A percentile compares a stretch with the other conserved stretches of the same genome.
These are phyloP conservation scores for Penicillium roqueforti DNA, from an alignment of 495 filamentous ascomycete species.

Conservation along the genomic window DNA sequence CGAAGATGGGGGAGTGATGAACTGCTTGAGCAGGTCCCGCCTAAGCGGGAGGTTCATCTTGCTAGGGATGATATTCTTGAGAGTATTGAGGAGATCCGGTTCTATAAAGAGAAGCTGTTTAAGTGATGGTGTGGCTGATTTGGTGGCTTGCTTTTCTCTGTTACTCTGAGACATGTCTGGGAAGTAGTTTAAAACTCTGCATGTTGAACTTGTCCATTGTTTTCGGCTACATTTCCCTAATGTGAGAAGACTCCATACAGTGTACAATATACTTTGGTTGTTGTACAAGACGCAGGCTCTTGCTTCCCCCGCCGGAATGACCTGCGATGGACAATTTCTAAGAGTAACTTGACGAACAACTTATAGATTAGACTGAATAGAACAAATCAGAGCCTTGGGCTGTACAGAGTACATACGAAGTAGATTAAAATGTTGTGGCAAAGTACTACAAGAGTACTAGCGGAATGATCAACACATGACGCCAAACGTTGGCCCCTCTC, in stretches of 20 bases:
- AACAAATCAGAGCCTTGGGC: not conserved
- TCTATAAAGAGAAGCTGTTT: constrained; percentile 56
- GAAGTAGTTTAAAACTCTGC: not conserved
- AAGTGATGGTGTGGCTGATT: constrained; percentile 2
- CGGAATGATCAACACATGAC: constrained; percentile 34
- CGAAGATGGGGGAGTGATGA: constrained; percentile 69
- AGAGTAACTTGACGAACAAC: not conserved
- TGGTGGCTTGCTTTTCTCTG: not conserved
- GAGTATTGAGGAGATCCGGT: constrained; percentile 86
- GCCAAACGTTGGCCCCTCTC: constrained; percentile 15
- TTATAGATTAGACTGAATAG: not conserved
- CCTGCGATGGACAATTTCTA: not conserved
- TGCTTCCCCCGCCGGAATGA: constrained; percentile 1
- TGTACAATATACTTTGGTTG: not conserved
- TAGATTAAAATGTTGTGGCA: not conserved
- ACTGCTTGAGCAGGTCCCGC: constrained; percentile 55
- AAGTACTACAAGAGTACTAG: not conserved
- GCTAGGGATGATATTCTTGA: constrained; percentile 89
- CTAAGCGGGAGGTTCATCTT: constrained; percentile 73
- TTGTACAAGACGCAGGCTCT: not conserved
- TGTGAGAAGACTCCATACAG: not conserved
- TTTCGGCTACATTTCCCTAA: not conserved
- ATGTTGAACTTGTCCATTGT: not conserved
- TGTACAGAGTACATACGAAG: not conserved
- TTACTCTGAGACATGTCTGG: not conserved